Percentiles rank a stretch among this genome's conserved stretches.
Conservation (phyloP, 2,329 filamentous ascomycete genomes). For the Didymella keratinophila region DNA sequence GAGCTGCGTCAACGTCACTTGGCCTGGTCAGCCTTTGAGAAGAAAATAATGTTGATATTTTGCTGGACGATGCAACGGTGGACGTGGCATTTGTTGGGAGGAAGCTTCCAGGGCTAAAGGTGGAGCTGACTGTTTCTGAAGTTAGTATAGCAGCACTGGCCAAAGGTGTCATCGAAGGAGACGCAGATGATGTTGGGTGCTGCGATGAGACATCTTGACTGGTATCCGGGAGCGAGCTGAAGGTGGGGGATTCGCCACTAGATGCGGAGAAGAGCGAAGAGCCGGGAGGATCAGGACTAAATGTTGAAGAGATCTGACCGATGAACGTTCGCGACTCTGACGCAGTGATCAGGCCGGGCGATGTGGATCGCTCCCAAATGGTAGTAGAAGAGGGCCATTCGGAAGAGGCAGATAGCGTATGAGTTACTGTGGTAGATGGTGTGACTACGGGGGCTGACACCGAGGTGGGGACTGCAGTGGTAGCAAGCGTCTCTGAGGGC, state of each 20-base stretch:
- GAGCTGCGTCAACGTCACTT: neutral
- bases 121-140: neutral
- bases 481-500: conserved; percentile 5
- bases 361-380: neutral
- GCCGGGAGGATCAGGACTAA: neutral
- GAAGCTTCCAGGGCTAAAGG: neutral
- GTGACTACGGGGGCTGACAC: neutral
- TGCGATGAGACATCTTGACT: neutral
- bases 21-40: neutral
- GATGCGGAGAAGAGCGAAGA: neutral
- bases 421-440: neutral
- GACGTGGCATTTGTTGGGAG: neutral
- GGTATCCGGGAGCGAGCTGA: neutral
- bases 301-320: neutral
- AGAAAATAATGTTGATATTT: neutral
- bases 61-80: neutral
- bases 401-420: neutral
- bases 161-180: neutral
- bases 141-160: neutral
- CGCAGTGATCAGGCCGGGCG: neutral
- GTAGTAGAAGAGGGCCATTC: neutral
- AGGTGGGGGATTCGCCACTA: neutral
- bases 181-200: neutral
- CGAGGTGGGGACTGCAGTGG: neutral
- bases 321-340: neutral